These are phyloP conservation scores for Hibiscus syriacus DNA, from an alignment of 345 rosid species.

Conservation along the genomic window DNA sequence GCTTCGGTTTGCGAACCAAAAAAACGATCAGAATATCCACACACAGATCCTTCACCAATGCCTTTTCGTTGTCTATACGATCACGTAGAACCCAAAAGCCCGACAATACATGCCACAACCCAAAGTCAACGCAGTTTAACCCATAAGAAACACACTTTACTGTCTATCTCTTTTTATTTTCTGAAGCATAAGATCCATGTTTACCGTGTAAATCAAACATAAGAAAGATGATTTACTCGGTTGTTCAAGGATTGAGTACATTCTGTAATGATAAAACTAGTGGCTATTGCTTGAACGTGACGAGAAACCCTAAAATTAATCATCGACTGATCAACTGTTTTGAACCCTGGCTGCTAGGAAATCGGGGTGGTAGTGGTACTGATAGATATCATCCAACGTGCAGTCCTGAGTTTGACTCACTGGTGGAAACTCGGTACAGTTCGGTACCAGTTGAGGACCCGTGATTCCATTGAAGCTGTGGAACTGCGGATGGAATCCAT, in stretches of 20 bases:
- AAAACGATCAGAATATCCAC: slow-evolving; percentile 3
- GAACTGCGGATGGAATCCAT: slow-evolving; percentile 10
- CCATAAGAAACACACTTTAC: not conserved
- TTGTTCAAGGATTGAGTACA: not conserved
- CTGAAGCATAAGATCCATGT: no score
- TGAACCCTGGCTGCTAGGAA: slow-evolving; percentile 32
- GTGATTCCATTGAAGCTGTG: slow-evolving; percentile 20
- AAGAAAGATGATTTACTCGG: not conserved
- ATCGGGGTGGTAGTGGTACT: slow-evolving; percentile 35
- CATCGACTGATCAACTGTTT: no score
- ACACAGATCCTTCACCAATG: slow-evolving; percentile 7
- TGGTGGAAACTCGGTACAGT: slow-evolving; percentile 9
- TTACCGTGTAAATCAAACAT: no score
- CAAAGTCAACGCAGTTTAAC: slow-evolving; percentile 17
- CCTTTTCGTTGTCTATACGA: slow-evolving; percentile 5
- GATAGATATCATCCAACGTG: slow-evolving; percentile 27
- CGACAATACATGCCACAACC: slow-evolving; percentile 8
- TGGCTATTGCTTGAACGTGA: no score
- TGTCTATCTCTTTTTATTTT: not conserved
- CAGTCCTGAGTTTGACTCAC: slow-evolving; percentile 12
- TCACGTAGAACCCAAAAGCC: slow-evolving; percentile 7
- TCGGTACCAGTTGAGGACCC: slow-evolving; percentile 7
- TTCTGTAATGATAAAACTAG: not conserved
- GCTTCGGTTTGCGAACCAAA: not conserved
- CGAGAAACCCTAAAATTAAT: not conserved